Evolutionary conservation across 2,329 filamentous ascomycete genomes (phyloP).

Genomic region (Phyllosticta capitalensis): DNA sequence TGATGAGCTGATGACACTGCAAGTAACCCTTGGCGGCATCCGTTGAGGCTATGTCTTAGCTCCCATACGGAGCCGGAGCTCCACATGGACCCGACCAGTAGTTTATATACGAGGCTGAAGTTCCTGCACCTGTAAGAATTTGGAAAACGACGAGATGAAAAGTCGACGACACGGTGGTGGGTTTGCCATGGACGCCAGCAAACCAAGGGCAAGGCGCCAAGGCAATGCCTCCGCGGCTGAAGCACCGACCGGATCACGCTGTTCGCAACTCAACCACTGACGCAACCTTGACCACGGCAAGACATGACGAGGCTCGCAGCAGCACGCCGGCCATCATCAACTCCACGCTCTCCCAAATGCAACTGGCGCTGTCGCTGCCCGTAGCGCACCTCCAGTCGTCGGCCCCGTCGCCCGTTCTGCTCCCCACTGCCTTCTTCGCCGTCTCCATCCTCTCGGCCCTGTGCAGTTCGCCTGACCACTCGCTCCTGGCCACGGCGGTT

Average conservation of each 20-base stretch:
- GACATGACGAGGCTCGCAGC: constrained; percentile 11
- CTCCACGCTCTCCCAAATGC: constrained; percentile 10
- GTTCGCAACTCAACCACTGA: constrained; percentile 8
- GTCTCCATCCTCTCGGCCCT: constrained; percentile 5
- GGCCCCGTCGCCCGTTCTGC: constrained; percentile 6
- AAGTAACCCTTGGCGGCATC: background rate
- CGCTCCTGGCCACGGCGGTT: constrained; percentile 33
- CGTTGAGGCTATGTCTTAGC: background rate
- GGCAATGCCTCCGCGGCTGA: background rate
- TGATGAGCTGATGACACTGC: background rate
- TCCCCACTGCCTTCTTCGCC: constrained; percentile 4
- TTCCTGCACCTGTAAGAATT: background rate
- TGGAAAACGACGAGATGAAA: background rate
- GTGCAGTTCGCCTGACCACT: constrained; percentile 19
- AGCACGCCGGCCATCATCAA: constrained; percentile 3
- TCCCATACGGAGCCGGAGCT: background rate
- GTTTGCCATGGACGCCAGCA: background rate
- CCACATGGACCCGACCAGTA: background rate
- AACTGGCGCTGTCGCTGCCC: constrained; percentile 11
- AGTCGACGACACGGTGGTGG: background rate
- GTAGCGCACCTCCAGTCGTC: constrained; percentile 10
- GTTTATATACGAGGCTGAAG: background rate
- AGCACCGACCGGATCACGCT: background rate
- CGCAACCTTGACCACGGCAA: constrained; percentile 8
- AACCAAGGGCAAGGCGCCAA: background rate